Base-by-base conservation (phyloP, 2,329 filamentous ascomycete genomes). In the Ophiostoma angusticollis region DNA sequence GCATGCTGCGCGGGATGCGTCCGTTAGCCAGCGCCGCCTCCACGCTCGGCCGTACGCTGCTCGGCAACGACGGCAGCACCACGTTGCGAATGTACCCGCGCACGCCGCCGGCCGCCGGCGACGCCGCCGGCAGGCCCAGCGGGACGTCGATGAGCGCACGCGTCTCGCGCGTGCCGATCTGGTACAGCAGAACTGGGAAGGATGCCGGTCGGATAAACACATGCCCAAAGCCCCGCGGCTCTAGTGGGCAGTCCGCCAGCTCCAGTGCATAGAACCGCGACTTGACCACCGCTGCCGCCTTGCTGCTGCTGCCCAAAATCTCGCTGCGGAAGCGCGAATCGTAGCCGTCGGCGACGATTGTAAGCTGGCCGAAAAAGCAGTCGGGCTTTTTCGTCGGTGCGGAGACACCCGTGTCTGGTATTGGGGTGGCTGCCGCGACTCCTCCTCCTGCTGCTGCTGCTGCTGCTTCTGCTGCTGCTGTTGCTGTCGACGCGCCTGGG, bases 181-280 rank as follows among this genome's bases (percentile, higher is more conserved):
- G 91, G 66, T 98, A 98, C 42, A 98, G 73, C 18, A 98, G 76
- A 24, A 94, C 76, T 1, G 91, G 89, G 45, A 58, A 67, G 32
- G 74, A 72, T 47, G 84, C 73, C 23, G 35, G 22, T 51, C 80
- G 80, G 45, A 98, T 81, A 39, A 95, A 68, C 47, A 98, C 89
- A 59, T 93, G 86, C 16, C 89, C 91, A 56, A 84, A 84, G 45
- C 77, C 66, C 2, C 78, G 74, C 37, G 72, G 67, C 2, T 86
- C 84, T 9, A 96, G 72, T 18, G 78, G 70, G 41, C 83, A 84
- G 58, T 96, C 87, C 54, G 91, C 83, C 46, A 98, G 72, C 58
- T 98, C 89, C 24, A 98, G 72, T 9, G 80, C 91, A 65, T 84
- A 96, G 64, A 98, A 98, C 61, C 85, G 91, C 52, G 80, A 87